A percentile compares a stretch with the other conserved stretches of the same genome.
Conservation (phyloP, 192 early-diverging fungal genomes). For the Linnemannia zychae region DNA sequence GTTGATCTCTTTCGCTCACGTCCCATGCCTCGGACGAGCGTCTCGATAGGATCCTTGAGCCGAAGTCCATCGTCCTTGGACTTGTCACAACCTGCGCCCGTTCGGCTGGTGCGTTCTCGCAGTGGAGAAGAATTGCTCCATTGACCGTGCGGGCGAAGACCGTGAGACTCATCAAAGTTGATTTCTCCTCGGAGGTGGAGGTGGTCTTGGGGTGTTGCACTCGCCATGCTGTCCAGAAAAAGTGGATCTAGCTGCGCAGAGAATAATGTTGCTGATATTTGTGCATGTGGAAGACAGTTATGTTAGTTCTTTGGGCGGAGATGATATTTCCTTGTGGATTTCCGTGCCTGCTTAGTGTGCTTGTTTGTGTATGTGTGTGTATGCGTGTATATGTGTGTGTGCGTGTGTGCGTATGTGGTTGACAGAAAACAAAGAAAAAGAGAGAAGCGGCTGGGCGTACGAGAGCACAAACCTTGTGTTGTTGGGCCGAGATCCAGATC, state of each 20-base stretch:
- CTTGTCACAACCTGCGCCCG: neutral
- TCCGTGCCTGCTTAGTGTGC: neutral
- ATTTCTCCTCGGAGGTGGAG: slow-evolving; percentile 3
- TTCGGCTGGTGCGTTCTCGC: neutral
- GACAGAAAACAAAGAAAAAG: neutral
- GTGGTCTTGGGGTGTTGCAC: neutral
- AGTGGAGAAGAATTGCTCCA: neutral
- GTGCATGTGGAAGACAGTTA: neutral
- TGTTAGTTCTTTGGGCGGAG: neutral
- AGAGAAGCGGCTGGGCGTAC: neutral
- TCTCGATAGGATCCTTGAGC: slow-evolving; percentile 2
- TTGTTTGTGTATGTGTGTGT: neutral
- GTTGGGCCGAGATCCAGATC: slow-evolving; percentile 9
- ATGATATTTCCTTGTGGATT: neutral
- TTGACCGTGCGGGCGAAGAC: neutral
- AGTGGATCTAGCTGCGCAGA: slow-evolving; percentile 22
- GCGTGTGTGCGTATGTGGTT: neutral
- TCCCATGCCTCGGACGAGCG: neutral
- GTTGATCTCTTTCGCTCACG: slow-evolving; percentile 20
- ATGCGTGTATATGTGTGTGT: neutral
- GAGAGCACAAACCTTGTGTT: slow-evolving; percentile 14
- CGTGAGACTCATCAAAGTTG: neutral
- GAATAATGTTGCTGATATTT: slow-evolving; percentile 6
- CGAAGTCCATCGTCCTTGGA: neutral
- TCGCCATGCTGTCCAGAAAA: neutral